A percentile compares a stretch with the other conserved stretches of the same genome.
Conservation (phyloP, 1,284 basidiomycete species). For the Irpex rosettiformis region DNA sequence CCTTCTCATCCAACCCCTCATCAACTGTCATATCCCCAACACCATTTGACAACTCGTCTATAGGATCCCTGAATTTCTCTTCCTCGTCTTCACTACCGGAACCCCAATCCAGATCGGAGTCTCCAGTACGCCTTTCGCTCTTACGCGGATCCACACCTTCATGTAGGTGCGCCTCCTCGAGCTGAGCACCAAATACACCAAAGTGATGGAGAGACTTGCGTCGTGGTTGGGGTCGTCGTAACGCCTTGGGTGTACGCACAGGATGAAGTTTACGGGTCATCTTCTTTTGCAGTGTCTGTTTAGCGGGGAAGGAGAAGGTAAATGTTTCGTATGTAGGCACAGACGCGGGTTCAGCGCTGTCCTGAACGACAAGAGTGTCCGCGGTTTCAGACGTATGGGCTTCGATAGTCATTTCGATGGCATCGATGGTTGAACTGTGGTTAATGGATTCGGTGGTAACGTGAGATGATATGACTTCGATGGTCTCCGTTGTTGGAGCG, state of each 20-base stretch:
- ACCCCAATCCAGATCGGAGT: conserved; percentile 76
- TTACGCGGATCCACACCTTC: conserved; percentile 38
- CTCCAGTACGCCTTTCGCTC: conserved; percentile 52
- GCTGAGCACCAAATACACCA: conserved; percentile 49
- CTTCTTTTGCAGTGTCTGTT: conserved; percentile 13
- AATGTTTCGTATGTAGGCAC: conserved; percentile 14
- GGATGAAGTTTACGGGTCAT: conserved; percentile 20
- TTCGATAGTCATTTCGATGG: neutral
- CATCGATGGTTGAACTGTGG: too few species aligned
- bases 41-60: conserved; percentile 35
- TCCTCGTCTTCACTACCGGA: conserved; percentile 30
- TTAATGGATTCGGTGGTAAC: too few species aligned
- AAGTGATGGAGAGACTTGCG: conserved; percentile 36
- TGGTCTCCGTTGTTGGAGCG: neutral
- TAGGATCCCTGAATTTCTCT: conserved; percentile 21
- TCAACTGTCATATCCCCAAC: conserved; percentile 59
- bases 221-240: conserved; percentile 22
- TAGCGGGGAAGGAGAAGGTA: conserved; percentile 21
- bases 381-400: neutral
- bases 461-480: too few species aligned
- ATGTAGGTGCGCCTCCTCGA: conserved; percentile 50
- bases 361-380: neutral
- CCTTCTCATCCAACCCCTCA: conserved; percentile 39
- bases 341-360: neutral
- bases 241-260: conserved; percentile 21